phyloP scores from a whole-genome alignment of 1,284 basidiomycete species.

The Apiotrichum veenhuisii region DNA sequence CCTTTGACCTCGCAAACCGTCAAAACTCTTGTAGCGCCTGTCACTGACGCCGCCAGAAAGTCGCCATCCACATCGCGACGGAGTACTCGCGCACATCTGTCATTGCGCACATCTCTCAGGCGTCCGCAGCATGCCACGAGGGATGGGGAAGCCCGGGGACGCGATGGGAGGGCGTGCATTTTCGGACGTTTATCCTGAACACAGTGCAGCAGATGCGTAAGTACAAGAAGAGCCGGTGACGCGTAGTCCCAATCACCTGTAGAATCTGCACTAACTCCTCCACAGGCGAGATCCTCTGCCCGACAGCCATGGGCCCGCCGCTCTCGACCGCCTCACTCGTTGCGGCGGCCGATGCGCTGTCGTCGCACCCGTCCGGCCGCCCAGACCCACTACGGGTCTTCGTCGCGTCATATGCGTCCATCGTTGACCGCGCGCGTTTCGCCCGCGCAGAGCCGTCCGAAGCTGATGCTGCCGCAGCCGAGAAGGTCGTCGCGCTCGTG shows the following conservation, averaged over 20 bases:
- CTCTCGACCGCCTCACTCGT: slow-evolving; percentile 61
- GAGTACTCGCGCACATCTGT: slow-evolving; percentile 75
- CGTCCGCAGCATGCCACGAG: slow-evolving; percentile 65
- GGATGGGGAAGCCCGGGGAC: slow-evolving; percentile 70
- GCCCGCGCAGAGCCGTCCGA: slow-evolving; percentile 63
- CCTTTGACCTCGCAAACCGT: background rate
- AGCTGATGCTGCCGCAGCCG: slow-evolving; percentile 64
- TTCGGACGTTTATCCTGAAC: slow-evolving; percentile 35
- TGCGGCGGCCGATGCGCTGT: slow-evolving; percentile 54
- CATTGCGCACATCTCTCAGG: slow-evolving; percentile 69
- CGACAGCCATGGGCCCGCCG: slow-evolving; percentile 52
- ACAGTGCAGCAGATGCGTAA: slow-evolving; percentile 37
- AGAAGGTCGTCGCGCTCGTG: slow-evolving; percentile 63
- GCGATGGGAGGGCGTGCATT: slow-evolving; percentile 43
- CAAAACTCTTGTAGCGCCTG: background rate
- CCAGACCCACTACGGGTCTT: slow-evolving; percentile 55
- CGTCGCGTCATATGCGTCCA: slow-evolving; percentile 70
- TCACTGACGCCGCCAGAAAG: slow-evolving; percentile 53
- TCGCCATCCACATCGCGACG: slow-evolving; percentile 67
- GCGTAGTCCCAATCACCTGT: background rate
- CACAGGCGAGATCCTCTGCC: slow-evolving; percentile 9
- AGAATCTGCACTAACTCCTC: background rate
- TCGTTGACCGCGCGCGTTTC: slow-evolving; percentile 69
- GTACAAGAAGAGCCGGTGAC: slow-evolving; percentile 8
- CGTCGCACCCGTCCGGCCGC: slow-evolving; percentile 9